phyloP scores from a whole-genome alignment of 306 rosid species.

The Fragaria iinumae region DNA sequence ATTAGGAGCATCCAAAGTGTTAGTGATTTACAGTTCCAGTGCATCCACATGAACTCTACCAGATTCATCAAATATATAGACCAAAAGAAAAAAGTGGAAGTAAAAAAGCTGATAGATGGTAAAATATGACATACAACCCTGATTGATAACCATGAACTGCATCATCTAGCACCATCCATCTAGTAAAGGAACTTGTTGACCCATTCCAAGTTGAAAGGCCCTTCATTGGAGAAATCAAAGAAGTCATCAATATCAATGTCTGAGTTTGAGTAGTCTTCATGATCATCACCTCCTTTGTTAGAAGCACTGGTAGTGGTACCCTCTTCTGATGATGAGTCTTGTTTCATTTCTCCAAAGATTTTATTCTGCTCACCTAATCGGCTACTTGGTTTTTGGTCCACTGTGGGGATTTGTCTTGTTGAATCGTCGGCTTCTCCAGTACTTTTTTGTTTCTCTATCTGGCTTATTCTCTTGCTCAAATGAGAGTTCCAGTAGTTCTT shows the following conservation, averaged over 20 bases:
- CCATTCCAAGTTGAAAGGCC: constrained; percentile 54
- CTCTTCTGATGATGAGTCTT: constrained; percentile 23
- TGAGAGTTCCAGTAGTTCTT: constrained; percentile 75
- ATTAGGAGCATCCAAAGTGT: not conserved
- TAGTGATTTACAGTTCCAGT: constrained; percentile 11
- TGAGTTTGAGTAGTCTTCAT: constrained; percentile 18
- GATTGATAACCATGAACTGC: constrained; percentile 9
- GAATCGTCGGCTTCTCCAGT: not conserved
- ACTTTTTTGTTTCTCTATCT: constrained; percentile 31
- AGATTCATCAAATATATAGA: not conserved
- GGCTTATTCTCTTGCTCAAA: constrained; percentile 57
- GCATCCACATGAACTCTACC: constrained; percentile 8
- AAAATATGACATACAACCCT: not conserved
- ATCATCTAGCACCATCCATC: not conserved
- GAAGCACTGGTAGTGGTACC: constrained; percentile 12
- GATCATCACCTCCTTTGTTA: constrained; percentile 28
- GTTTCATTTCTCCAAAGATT: constrained; percentile 18
- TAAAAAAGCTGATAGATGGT: not conserved
- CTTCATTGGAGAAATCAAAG: constrained; percentile 58
- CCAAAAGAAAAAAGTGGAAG: not conserved
- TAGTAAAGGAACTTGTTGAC: constrained; percentile 40
- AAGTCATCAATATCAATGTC: constrained; percentile 46
- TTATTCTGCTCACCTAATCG: not conserved
- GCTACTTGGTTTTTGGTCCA: not conserved
- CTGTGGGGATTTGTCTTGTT: constrained; percentile 4